A percentile compares a stretch with the other conserved stretches of the same genome.
These are phyloP conservation scores for Primulina huaijiensis DNA, from an alignment of 257 asterid genomes.

Conservation along the genomic window DNA sequence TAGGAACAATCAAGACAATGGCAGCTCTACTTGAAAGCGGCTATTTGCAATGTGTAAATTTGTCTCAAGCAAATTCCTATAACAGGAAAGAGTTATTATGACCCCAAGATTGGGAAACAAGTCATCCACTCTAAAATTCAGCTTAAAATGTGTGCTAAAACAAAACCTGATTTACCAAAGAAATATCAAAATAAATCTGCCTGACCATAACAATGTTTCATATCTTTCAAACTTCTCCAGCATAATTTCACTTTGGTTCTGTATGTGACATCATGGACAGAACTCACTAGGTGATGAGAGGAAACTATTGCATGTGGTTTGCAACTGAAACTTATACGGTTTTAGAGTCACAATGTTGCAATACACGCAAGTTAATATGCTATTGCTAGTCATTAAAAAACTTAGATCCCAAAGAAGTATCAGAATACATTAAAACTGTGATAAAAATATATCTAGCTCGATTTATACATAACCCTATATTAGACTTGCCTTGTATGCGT, in stretches of 20 bases:
- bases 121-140: neutral
- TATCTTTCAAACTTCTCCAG: neutral
- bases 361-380: neutral
- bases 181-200: neutral
- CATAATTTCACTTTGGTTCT: neutral
- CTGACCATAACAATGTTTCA: neutral
- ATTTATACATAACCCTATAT: neutral
- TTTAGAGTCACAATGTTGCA: neutral
- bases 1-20: neutral
- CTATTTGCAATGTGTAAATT: neutral
- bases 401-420: neutral
- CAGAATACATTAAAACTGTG: neutral
- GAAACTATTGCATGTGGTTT: conserved; percentile 3
- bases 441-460: neutral
- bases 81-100: neutral
- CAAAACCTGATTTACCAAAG: neutral
- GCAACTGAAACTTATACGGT: neutral
- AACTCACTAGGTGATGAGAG: neutral
- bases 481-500: neutral
- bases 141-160: neutral
- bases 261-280: conserved; percentile 1
- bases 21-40: neutral
- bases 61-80: neutral
- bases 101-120: neutral
- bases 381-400: neutral